Evolutionary conservation across 148 eudicot species (phyloP).

Genomic region (Suaeda aralocaspica): DNA sequence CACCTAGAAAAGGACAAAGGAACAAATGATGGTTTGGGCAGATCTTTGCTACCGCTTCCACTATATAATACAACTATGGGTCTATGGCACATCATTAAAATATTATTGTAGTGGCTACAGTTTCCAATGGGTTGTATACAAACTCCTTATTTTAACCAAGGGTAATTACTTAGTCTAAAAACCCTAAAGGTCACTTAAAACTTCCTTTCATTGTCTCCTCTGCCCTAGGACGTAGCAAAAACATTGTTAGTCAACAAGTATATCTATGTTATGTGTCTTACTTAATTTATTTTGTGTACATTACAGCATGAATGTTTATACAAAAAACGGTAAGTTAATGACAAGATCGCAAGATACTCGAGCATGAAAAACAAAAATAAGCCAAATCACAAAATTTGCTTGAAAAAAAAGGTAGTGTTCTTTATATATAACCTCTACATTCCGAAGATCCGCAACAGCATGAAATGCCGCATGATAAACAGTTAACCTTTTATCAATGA

Average conservation of each 20-base stretch:
- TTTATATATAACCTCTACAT: constrained; percentile 51
- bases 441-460: constrained; percentile 68
- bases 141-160: too few species aligned
- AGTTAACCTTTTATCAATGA: constrained; percentile 50
- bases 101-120: too few species aligned
- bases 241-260: too few species aligned
- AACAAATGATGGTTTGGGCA: not conserved
- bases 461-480: constrained; percentile 84
- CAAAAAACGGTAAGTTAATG: not conserved
- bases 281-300: too few species aligned
- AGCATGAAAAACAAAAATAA: not conserved
- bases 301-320: too few species aligned
- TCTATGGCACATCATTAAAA: not conserved
- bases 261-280: too few species aligned
- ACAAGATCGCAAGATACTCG: too few species aligned
- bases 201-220: too few species aligned
- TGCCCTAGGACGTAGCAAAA: too few species aligned
- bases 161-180: too few species aligned
- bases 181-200: too few species aligned
- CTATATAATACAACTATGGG: not conserved
- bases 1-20: not conserved
- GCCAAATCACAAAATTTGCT: not conserved
- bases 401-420: not conserved
- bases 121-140: too few species aligned
- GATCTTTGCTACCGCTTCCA: not conserved